Conservation (phyloP, 306 rosid genomes). For the Bauhinia variegata region DNA sequence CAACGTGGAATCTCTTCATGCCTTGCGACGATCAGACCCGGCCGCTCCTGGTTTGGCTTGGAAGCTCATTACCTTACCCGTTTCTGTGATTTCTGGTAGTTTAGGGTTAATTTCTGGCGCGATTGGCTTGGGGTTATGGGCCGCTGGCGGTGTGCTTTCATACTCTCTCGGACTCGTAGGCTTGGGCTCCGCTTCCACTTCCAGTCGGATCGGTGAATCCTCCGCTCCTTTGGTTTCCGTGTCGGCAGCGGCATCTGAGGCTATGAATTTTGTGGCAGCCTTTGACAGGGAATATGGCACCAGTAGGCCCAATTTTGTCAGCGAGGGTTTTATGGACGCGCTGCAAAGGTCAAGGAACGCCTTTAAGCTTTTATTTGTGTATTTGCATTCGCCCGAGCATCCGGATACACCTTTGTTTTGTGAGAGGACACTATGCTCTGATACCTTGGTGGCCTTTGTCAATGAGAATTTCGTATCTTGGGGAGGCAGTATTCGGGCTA, state of each 20-base stretch:
- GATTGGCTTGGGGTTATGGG: constrained; percentile 87
- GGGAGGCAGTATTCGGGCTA: constrained; percentile 91
- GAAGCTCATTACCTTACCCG: constrained; percentile 76
- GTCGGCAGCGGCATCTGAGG: constrained; percentile 71
- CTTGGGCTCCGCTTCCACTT: constrained; percentile 39
- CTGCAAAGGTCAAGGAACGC: constrained; percentile 78
- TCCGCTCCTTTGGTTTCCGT: constrained; percentile 63
- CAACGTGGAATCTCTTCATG: constrained; percentile 2
- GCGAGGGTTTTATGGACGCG: constrained; percentile 91
- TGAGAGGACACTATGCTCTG: constrained; percentile 74
- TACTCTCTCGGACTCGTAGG: constrained; percentile 86
- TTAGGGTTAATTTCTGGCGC: constrained; percentile 83
- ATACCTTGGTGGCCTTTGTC: constrained; percentile 56
- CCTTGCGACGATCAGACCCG: constrained; percentile 31
- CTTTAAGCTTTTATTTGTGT: constrained; percentile 80
- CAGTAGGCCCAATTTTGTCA: constrained; percentile 64
- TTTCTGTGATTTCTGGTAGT: constrained; percentile 81
- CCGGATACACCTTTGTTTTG: constrained; percentile 88
- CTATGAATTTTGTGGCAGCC: constrained; percentile 60
- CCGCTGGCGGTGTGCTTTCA: constrained; percentile 90
- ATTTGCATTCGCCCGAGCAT: constrained; percentile 95
- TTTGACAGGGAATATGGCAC: constrained; percentile 80
- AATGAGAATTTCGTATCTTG: constrained; percentile 90
- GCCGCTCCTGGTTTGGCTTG: constrained; percentile 72
- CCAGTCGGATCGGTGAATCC: constrained; percentile 39